phyloP scores from a whole-genome alignment of 2,329 filamentous ascomycete species.

The Alternaria gansuensis region DNA sequence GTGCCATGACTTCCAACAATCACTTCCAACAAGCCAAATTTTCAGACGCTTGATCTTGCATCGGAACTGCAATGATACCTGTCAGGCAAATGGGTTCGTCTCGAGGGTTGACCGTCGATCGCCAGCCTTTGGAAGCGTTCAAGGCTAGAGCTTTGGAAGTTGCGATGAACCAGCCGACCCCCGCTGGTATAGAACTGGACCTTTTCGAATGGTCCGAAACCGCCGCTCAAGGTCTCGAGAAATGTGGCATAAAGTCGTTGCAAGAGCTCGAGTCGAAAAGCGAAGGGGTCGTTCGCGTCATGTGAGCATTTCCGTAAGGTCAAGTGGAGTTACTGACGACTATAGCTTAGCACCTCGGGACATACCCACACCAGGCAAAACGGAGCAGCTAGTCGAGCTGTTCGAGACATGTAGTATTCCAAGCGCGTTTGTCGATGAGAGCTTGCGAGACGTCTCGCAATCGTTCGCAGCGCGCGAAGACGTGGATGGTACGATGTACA shows the following conservation, averaged over 20 bases:
- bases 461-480: slow-evolving; percentile 40
- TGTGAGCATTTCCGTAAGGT: slow-evolving; percentile 23
- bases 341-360: slow-evolving; percentile 40
- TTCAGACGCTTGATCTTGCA: background rate
- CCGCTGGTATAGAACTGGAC: slow-evolving; percentile 15
- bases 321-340: slow-evolving; percentile 8
- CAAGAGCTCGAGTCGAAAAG: slow-evolving; percentile 19
- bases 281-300: slow-evolving; percentile 26
- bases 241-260: slow-evolving; percentile 8
- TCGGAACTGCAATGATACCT: background rate
- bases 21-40: background rate
- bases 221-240: slow-evolving; percentile 19
- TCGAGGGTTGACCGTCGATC: slow-evolving; percentile 26
- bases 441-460: slow-evolving; percentile 38
- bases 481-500: slow-evolving; percentile 25
- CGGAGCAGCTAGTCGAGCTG: slow-evolving; percentile 23
- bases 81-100: slow-evolving; percentile 20
- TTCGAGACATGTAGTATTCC: slow-evolving; percentile 37
- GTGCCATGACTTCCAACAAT: background rate
- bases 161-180: background rate
- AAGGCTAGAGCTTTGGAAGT: background rate
- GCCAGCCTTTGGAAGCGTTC: slow-evolving; percentile 25
- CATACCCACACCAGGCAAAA: slow-evolving; percentile 20
- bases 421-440: slow-evolving; percentile 37
- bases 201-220: slow-evolving; percentile 36